phyloP scores from a whole-genome alignment of 1,284 basidiomycete genomes.

The Apiotrichum gamsii region DNA sequence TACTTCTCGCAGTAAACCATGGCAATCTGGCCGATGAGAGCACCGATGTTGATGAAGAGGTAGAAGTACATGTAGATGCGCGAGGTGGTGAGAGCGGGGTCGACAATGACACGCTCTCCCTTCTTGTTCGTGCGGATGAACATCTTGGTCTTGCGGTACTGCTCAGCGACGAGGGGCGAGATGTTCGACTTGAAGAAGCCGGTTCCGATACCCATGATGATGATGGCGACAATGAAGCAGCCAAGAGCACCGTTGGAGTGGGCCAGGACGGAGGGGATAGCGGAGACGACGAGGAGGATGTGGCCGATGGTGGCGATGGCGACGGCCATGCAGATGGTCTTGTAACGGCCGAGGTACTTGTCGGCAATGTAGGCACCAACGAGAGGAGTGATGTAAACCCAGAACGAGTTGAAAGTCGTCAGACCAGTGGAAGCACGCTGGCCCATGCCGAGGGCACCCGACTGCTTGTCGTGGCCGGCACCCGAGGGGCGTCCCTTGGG shows the following conservation, averaged over 20 bases:
- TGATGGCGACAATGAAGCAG: constrained; percentile 34
- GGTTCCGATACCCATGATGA: constrained; percentile 32
- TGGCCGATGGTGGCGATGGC: constrained; percentile 20
- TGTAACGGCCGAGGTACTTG: neutral
- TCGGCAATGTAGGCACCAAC: neutral
- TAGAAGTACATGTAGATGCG: constrained; percentile 23
- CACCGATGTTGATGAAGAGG: constrained; percentile 29
- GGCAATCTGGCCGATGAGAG: constrained; percentile 23
- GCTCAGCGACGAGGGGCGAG: constrained; percentile 40
- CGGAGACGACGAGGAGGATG: constrained; percentile 23
- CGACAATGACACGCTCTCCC: constrained; percentile 40
- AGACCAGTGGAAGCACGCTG: neutral
- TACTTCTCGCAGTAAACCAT: constrained; percentile 31
- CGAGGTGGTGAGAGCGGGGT: constrained; percentile 34
- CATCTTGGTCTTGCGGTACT: constrained; percentile 31
- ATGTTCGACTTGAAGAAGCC: constrained; percentile 36
- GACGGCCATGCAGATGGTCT: constrained; percentile 8
- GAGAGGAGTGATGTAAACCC: neutral
- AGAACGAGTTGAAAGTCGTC: constrained; percentile 2
- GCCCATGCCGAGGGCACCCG: constrained; percentile 50
- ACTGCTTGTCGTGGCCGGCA: constrained; percentile 58
- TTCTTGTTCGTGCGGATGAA: constrained; percentile 23
- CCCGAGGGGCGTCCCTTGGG: constrained; percentile 55
- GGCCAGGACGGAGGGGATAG: constrained; percentile 30
- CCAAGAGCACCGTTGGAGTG: constrained; percentile 16